Evolutionary conservation across 345 rosid genomes (phyloP).

Genomic region (Tarenaya hassleriana): DNA sequence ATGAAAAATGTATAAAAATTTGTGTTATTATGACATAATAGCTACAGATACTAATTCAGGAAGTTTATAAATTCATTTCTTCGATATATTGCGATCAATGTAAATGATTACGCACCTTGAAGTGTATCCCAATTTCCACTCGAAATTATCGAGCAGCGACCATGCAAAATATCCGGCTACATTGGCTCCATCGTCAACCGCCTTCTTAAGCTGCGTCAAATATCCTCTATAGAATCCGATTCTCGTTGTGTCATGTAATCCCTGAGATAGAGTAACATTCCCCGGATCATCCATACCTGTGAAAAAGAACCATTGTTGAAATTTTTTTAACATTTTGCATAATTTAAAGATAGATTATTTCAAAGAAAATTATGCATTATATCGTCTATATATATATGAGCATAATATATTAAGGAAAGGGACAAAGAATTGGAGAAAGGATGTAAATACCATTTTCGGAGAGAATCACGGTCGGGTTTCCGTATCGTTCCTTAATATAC

Average conservation of each 20-base stretch:
- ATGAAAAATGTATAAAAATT: too few relatives aligned
- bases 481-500: conserved; percentile 79
- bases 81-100: background rate
- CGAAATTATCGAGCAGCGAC: conserved; percentile 95
- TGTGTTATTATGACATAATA: too few relatives aligned
- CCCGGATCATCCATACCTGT: conserved; percentile 94
- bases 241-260: conserved; percentile 73
- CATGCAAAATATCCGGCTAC: conserved; percentile 83
- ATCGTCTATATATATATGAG: background rate
- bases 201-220: conserved; percentile 76
- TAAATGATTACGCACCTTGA: conserved; percentile 34
- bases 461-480: conserved; percentile 77
- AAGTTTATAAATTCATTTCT: background rate
- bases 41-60: background rate
- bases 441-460: conserved; percentile 73
- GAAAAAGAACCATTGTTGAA: background rate
- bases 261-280: conserved; percentile 57
- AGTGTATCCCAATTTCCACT: conserved; percentile 90
- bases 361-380: background rate
- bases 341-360: too few relatives aligned
- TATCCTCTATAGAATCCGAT: conserved; percentile 65
- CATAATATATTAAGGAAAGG: background rate
- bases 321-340: background rate
- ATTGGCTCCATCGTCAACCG: conserved; percentile 77
- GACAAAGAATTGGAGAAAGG: background rate